Evolutionary conservation across 768 basidiomycete genomes (phyloP), one percentile per base, ranked within the genome.

Genomic region (Gymnopilus dilepis): DNA sequence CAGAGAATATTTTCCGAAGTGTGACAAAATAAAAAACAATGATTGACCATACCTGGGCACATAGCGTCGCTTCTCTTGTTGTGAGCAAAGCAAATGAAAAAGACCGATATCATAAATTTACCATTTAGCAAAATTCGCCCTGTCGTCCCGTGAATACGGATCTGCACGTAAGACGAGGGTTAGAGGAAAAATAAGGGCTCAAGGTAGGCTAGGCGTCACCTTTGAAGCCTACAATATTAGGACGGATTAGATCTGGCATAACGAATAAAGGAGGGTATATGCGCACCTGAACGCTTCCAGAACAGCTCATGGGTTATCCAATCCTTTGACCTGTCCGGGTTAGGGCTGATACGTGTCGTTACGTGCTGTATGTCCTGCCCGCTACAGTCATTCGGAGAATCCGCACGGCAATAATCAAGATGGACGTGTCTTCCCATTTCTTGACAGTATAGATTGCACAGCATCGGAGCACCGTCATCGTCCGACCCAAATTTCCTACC

Each of bases 381-480:
- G 1, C 68, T 71, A 67, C 87, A 89, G 4, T 66, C 56, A 0
- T 67, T 69, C 9, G 60, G 70, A 19, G 73, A 66, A 38, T 74
- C 67, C 1, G 81, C 73, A 1, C 84, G 80, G 64, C 87, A 88
- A 58, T 81, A 84, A 62, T 83, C 85, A 33, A 88, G 72, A 67
- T 88, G 87, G 1, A 74, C 73, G 52, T 88, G 87, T 19, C 88
- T 71, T 0, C 86, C 87, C 72, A 87, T 75, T 13, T 82, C 73
- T 1, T 79, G 76, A 63, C 85, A 88, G 28, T 85, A 69, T 19
- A 87, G 74, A 47, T 78, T 86, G 65, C 87, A 88, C 76, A 88
- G 78, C 83, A 87, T 85, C 0, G 86, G 86, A 0, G 85, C 85
- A 7, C 87, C 85, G 42, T 84, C 82, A 53, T 86, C 84, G 22